Percentiles rank a stretch among this genome's conserved stretches.
phyloP scores from a whole-genome alignment of 495 filamentous ascomycete genomes.

The Pyrenula massariospora region DNA sequence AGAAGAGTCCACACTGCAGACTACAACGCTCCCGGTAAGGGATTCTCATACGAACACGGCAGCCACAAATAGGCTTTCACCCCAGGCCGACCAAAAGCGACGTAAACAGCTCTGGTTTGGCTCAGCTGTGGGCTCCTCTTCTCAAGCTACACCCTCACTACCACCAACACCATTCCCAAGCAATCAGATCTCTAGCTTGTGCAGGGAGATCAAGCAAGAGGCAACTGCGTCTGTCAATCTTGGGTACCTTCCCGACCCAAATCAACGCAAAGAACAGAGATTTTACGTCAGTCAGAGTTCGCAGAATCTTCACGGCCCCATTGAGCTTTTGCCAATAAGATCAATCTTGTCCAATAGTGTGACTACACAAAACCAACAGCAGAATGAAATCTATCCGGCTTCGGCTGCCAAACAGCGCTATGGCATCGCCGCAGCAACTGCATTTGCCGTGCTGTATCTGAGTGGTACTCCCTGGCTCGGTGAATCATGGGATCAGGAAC shows the following conservation, averaged over 20 bases:
- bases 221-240: background rate
- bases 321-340: background rate
- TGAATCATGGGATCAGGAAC: background rate
- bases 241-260: background rate
- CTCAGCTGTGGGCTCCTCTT: too few species aligned
- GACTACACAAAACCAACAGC: too few species aligned
- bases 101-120: too few species aligned
- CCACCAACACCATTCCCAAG: too few species aligned
- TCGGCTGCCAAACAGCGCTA: background rate
- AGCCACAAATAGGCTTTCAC: too few species aligned
- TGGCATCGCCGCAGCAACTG: background rate
- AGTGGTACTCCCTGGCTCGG: background rate
- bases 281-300: background rate
- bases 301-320: background rate
- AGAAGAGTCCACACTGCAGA: too few species aligned
- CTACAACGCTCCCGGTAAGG: too few species aligned
- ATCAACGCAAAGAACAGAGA: background rate
- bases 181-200: background rate
- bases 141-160: too few species aligned
- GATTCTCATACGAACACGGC: too few species aligned
- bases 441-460: background rate
- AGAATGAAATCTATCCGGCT: background rate
- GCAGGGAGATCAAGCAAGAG: background rate
- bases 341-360: background rate
- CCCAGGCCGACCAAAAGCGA: too few species aligned